Conservation (phyloP, 371 early-diverging fungal species). For the Lichtheimia ornata region DNA sequence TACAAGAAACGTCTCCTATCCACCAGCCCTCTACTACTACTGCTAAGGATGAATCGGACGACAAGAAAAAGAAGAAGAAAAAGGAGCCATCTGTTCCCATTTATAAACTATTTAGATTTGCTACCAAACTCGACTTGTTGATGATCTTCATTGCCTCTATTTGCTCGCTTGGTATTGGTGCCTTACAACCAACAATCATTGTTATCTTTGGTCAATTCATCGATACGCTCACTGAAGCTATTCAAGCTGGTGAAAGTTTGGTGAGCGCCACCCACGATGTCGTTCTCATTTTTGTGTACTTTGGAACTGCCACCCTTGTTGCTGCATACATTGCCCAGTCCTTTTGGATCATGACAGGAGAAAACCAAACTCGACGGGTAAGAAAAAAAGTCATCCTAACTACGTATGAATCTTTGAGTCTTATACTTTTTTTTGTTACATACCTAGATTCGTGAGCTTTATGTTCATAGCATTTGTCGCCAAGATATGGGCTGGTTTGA, state of each 20-base stretch:
- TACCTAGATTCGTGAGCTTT: conserved; percentile 52
- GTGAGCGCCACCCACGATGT: conserved; percentile 17
- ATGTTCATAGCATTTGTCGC: conserved; percentile 72
- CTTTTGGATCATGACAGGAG: conserved; percentile 46
- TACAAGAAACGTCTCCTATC: too few relatives aligned
- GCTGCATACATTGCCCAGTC: conserved; percentile 40
- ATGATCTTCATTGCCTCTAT: conserved; percentile 27
- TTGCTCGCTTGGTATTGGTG: conserved; percentile 34
- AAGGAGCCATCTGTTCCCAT: conserved; percentile 34
- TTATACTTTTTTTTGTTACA: too few relatives aligned
- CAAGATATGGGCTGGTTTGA: conserved; percentile 92
- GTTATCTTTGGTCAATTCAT: conserved; percentile 49
- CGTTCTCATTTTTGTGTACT: conserved; percentile 44
- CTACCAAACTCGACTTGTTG: conserved; percentile 23
- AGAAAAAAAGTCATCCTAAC: conserved; percentile 64
- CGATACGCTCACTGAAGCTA: conserved; percentile 15
- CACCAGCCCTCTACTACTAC: too few relatives aligned
- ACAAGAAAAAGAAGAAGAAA: conserved; percentile 43
- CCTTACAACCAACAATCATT: conserved; percentile 41
- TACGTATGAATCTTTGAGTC: conserved; percentile 57
- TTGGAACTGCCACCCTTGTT: conserved; percentile 45
- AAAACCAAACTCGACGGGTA: conserved; percentile 40
- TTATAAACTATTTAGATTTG: conserved; percentile 38
- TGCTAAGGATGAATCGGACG: too few relatives aligned
- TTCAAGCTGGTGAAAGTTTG: conserved; percentile 12